A percentile compares a stretch with the other conserved stretches of the same genome.
Conservation (phyloP, 2,329 filamentous ascomycete genomes). For the Gnomoniopsis smithogilvyi region DNA sequence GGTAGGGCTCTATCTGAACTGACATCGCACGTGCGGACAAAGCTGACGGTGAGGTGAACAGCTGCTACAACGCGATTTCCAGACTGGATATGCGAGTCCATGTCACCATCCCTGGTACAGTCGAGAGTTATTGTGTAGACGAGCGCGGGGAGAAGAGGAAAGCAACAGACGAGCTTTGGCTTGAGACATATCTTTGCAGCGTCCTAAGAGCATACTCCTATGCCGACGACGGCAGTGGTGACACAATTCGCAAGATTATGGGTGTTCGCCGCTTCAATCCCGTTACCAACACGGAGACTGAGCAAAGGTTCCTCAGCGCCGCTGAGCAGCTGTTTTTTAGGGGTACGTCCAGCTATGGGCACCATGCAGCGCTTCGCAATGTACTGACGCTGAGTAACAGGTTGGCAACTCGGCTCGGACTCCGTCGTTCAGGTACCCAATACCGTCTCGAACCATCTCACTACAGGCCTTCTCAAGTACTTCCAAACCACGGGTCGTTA, state of each 20-base stretch:
- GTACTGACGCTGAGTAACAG: conserved; percentile 38
- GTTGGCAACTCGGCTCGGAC: conserved; percentile 94
- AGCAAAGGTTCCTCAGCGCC: conserved; percentile 92
- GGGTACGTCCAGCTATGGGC: conserved; percentile 46
- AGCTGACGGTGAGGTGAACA: conserved; percentile 25
- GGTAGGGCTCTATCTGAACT: conserved; percentile 51
- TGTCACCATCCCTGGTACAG: conserved; percentile 92
- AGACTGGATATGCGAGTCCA: conserved; percentile 97
- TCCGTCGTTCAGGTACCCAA: conserved; percentile 97
- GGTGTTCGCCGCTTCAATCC: conserved; percentile 97
- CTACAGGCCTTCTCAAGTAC: conserved; percentile 89
- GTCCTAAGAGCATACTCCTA: conserved; percentile 94
- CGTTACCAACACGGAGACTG: conserved; percentile 95
- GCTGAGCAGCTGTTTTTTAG: conserved; percentile 94
- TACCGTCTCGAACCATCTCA: conserved; percentile 92
- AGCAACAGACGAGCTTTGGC: conserved; percentile 90
- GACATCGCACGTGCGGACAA: background rate
- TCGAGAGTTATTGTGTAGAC: conserved; percentile 97
- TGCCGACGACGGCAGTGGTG: conserved; percentile 90
- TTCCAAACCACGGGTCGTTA: conserved; percentile 94
- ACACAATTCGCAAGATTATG: conserved; percentile 93
- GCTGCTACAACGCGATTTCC: conserved; percentile 98
- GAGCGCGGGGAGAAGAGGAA: conserved; percentile 93
- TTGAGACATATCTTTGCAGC: conserved; percentile 95
- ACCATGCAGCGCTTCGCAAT: too few relatives aligned